A percentile compares a stretch with the other conserved stretches of the same genome.
Conservation (phyloP, 148 eudicot species). For the Amaranthus hypochondriacus region DNA sequence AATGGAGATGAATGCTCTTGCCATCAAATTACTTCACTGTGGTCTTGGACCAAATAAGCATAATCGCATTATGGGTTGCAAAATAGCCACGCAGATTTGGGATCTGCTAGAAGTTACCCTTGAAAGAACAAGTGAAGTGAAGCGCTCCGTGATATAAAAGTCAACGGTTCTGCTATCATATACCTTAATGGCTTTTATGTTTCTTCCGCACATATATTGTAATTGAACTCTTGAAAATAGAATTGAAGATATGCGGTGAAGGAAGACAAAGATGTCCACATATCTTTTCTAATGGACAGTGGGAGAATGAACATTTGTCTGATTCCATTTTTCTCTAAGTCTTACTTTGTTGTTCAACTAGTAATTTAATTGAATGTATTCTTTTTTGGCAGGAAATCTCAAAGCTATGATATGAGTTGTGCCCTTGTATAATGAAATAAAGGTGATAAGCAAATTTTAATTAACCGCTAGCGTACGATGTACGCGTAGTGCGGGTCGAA, state of each 20-base stretch:
- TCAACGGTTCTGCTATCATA: neutral
- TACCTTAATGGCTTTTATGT: neutral
- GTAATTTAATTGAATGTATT: neutral
- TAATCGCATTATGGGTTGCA: too few species aligned
- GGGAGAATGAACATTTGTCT: neutral
- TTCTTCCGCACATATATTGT: neutral
- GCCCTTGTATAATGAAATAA: constrained; percentile 90
- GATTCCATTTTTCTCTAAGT: neutral
- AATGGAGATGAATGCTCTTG: too few species aligned
- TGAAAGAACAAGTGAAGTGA: too few species aligned
- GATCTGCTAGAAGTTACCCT: too few species aligned
- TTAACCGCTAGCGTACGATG: too few species aligned
- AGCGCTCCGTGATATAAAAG: too few species aligned
- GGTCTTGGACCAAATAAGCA: too few species aligned
- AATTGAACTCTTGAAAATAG: neutral
- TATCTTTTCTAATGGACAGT: neutral
- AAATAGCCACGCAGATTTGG: too few species aligned
- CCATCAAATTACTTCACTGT: too few species aligned
- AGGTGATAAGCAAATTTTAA: constrained; percentile 16
- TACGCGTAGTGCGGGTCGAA: too few species aligned
- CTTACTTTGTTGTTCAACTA: neutral
- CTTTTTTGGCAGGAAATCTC: constrained; percentile 73
- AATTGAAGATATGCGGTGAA: neutral
- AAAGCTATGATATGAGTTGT: constrained; percentile 85
- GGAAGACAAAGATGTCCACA: neutral